A percentile compares a stretch with the other conserved stretches of the same genome.
These are phyloP conservation scores for Eutypella sp. DNA, from an alignment of 2,329 filamentous ascomycete genomes.

Conservation along the genomic window DNA sequence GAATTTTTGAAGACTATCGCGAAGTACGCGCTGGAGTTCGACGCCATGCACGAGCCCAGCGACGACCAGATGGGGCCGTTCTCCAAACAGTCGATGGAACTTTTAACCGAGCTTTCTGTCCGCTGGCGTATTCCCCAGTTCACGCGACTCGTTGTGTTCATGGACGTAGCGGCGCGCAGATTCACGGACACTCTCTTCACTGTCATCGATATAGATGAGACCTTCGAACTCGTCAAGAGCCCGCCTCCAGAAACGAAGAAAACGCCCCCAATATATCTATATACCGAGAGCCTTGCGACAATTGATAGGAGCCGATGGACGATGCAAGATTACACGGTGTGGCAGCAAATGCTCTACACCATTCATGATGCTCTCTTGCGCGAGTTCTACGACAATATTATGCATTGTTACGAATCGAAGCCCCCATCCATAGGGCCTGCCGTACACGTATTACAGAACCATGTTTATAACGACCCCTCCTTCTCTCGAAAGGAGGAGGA, in stretches of 20 bases:
- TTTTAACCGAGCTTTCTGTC: constrained; percentile 78
- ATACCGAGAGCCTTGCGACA: constrained; percentile 45
- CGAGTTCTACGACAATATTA: constrained; percentile 82
- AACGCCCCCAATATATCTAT: constrained; percentile 49
- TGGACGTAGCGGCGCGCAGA: constrained; percentile 81
- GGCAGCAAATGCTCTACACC: constrained; percentile 68
- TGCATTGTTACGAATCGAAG: constrained; percentile 86
- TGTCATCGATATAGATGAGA: constrained; percentile 74
- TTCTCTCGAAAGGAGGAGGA: constrained; percentile 70
- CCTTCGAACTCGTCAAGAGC: constrained; percentile 77
- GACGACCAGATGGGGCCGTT: constrained; percentile 47
- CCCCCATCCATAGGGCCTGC: constrained; percentile 74
- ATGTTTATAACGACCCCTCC: constrained; percentile 72
- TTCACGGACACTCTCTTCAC: constrained; percentile 79
- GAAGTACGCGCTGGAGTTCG: constrained; percentile 66
- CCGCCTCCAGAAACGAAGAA: constrained; percentile 63
- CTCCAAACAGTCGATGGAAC: constrained; percentile 75
- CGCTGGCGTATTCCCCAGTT: constrained; percentile 87
- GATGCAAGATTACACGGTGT: constrained; percentile 61
- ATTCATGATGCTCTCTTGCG: constrained; percentile 79
- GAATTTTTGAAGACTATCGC: constrained; percentile 79
- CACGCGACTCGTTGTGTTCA: constrained; percentile 71
- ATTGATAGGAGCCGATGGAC: constrained; percentile 63
- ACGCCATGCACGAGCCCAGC: constrained; percentile 52
- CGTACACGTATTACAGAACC: constrained; percentile 74